Base-by-base conservation (phyloP, 495 filamentous ascomycete genomes). In the Neurospora sp. region DNA sequence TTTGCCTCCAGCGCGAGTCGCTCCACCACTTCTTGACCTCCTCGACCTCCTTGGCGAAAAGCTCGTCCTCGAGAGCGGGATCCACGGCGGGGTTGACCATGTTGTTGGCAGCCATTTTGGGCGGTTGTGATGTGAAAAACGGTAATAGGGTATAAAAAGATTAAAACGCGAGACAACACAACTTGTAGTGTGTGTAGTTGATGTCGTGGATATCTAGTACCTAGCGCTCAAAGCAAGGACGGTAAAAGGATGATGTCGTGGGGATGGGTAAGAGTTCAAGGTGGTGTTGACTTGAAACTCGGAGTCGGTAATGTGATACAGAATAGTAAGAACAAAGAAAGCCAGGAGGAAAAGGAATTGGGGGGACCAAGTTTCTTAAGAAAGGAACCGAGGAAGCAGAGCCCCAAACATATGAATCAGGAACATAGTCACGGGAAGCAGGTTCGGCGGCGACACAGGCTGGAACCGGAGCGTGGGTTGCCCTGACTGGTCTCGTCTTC, bases 1-100 rank as follows among this genome's bases (percentile, higher is more conserved):
- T 99, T 82, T 93, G 89, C 79, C 93, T 87, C 96, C 96, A 99
- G 86, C 96, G 87, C 46, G 93, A 88, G 75, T 96, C 93, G 27
- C 87, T 88, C 96, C 96, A 99, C 96, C 96, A 99, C 82, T 91
- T 84, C 87, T 98, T 91, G 72, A 98, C 91, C 74, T 90, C 91
- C 77, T 90, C 87, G 74, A 98, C 93, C 78, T 99, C 96, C 60
- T 89, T 87, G 78, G 87, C 83, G 83, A 90, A 98, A 73, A 89
- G 82, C 77, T 92, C 87, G 78, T 98, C 93, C 83, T 98, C 96
- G 73, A 86, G 84, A 75, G 92, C 88, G 76, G 92, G 83, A 76
- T 89, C 85, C 76, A 86, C 83, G 70, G 83, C 84, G 72, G 82
- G 72, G 75, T 83, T 86, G 70, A 82, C 73, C 87, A 88, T 88